Evolutionary conservation across 352 stramenopile genomes (phyloP), one percentile per base, ranked within the genome.

Genomic region (Phytophthora parvispora): DNA sequence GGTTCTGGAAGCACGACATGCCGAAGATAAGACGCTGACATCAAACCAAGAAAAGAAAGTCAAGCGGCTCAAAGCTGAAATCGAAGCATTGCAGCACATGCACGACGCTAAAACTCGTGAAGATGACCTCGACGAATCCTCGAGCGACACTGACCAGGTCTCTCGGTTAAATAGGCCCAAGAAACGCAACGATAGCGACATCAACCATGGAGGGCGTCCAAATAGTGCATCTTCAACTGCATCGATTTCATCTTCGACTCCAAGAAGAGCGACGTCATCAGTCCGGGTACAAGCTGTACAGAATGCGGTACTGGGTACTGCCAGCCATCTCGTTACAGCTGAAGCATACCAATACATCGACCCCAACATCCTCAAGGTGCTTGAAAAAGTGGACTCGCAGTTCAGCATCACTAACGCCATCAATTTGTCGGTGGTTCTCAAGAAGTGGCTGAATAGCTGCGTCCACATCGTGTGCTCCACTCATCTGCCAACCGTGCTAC

Each of bases 341-440:
- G 83, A 90, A 25, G 78, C 83, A 2, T 85, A 84, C 18, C 81
- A 89, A 48, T 94, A 90, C 59, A 91, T 94, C 40, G 87, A 92
- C 58, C 87, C 87, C 2, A 93, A 80, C 73, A 91, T 94, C 67
- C 68, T 94, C 27, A 92, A 92, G 24, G 83, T 94, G 25, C 68
- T 94, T 3, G 84, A 93, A 51, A 93, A 94, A 54, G 84, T 93
- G n/a, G 87, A 94, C 66, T 92, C 87, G 34, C 84, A 94, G 66
- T 94, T 94, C 75, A 93, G 83, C 61, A 94, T 94, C 78, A 88
- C 83, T 25, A 92, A 89, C 65, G 87, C 87, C 25, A 93, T 94
- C 66, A 80, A 80, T 12, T 65, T 94, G 9, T 81, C 84, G 0
- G 69, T 71, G 2, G 81, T 85, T 34, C 68, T 94, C 15, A 94